Evolutionary conservation across 208 protist genomes (phyloP), one percentile per base, ranked within the genome.

Genomic region (Leishmania lainsoni): DNA sequence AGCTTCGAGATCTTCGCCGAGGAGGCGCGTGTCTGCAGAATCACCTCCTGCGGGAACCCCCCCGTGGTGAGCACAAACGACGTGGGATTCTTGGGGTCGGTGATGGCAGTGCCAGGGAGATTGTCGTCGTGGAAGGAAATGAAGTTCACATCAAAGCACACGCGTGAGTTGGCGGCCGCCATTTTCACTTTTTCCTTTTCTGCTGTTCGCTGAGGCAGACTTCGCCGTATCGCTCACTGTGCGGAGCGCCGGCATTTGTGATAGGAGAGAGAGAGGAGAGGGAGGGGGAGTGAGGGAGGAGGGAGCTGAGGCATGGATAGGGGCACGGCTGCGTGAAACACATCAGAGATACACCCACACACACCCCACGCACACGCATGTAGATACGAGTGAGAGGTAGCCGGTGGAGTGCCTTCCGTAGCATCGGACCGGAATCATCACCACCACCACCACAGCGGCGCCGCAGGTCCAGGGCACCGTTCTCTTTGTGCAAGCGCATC

Each of bases 31-130:
- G 91, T 94, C n/a, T 79, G 83, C 75, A 95, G 81, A n/a, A 93
- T 83, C 20, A 97, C 81, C 52, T 97, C 94, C 20, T 97, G 94
- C 8, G 94, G 94, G 78, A 94, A 97, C 35, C 90, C 84, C 35
- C 94, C 94, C 1, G 94, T 97, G n/a, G 94, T 97, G 59, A 97
- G 84, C 35, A 92, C 78, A 80, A 94, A 97, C 26, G 89, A 90
- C 74, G 86, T 80, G 5, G 81, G 81, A 12, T 80, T 81, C 20
- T 90, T 89, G 20, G 39, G 61, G 73, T 89, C 93, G n/a, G 80
- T 89, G 81, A 92, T 86, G 78, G 72, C 86, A 22, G 77, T 87
- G 39, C 61, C 86, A 26, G 84, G 92, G 69, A 86, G 66, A 75
- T 90, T 61, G 29, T 96, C 92, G 78, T 97, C 93, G 85, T 91